Percentiles rank a stretch among this genome's conserved stretches.
These are phyloP conservation scores for Hypericum androsaemum DNA, from an alignment of 345 rosid genomes.

Conservation along the genomic window DNA sequence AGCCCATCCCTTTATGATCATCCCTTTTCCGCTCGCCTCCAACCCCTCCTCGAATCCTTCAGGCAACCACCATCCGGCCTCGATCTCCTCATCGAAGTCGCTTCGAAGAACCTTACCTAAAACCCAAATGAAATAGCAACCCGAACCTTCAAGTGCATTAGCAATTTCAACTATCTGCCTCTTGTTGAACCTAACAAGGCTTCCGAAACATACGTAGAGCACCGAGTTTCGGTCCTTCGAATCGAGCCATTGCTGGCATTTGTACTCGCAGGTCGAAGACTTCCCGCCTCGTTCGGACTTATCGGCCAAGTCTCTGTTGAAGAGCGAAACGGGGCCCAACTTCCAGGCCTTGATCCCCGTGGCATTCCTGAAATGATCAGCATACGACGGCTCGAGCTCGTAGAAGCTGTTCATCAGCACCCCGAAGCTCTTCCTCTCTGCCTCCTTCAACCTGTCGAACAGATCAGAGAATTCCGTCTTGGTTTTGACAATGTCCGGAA, in stretches of 20 bases:
- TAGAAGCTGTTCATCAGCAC: conserved; percentile 24
- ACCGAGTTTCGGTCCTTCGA: conserved; percentile 21
- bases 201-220: conserved; percentile 22
- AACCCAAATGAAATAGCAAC: conserved; percentile 18
- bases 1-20: conserved; percentile 29
- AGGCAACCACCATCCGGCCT: conserved; percentile 16
- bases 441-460: conserved; percentile 22
- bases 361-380: conserved; percentile 21
- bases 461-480: conserved; percentile 18
- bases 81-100: background rate
- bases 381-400: conserved; percentile 20
- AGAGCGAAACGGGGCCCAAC: conserved; percentile 22
- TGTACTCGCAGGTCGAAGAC: background rate
- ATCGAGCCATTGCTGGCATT: conserved; percentile 24
- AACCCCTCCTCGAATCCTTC: conserved; percentile 13
- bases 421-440: conserved; percentile 25
- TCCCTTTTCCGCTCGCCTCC: conserved; percentile 13
- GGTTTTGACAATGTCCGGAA: conserved; percentile 25
- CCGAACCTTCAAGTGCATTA: conserved; percentile 14
- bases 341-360: conserved; percentile 22
- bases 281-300: conserved; percentile 19
- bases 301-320: conserved; percentile 12
- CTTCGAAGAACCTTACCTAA: conserved; percentile 13
- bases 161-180: conserved; percentile 16
- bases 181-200: conserved; percentile 16